These are phyloP conservation scores for Silybum marianum DNA, from an alignment of 129 eudicot species.

Conservation along the genomic window DNA sequence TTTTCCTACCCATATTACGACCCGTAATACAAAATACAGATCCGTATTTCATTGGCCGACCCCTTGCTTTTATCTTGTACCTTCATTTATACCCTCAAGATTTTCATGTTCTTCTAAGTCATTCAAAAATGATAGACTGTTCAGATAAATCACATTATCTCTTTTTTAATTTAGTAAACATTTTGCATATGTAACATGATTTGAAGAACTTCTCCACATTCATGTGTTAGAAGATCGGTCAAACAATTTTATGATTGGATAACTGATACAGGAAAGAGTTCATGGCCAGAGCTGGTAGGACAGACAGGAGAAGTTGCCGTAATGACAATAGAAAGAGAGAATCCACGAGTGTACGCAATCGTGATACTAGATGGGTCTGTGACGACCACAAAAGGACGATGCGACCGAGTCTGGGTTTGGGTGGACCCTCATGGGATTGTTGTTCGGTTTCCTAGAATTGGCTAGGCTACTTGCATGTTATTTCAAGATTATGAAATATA, in stretches of 20 bases:
- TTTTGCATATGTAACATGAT: neutral
- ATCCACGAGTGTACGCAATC: constrained; percentile 44
- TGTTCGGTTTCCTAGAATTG: constrained; percentile 39
- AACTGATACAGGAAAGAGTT: constrained; percentile 39
- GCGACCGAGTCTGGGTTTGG: constrained; percentile 61
- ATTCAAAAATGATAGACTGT: neutral
- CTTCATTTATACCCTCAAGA: neutral
- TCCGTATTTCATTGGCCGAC: neutral
- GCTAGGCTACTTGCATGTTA: constrained; percentile 5
- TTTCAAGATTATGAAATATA: neutral
- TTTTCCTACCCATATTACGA: neutral
- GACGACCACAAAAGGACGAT: constrained; percentile 27
- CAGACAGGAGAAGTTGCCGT: constrained; percentile 34
- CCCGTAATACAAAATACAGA: neutral
- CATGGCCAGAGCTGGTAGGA: constrained; percentile 66
- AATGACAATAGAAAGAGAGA: constrained; percentile 47
- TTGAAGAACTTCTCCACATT: neutral
- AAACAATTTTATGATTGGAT: neutral
- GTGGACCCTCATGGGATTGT: constrained; percentile 40
- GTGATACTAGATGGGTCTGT: constrained; percentile 47
- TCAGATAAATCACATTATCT: neutral
- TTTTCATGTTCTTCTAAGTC: too few relatives aligned
- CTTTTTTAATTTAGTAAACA: neutral
- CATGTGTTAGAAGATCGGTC: neutral
- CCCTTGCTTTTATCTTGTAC: neutral